A percentile compares a stretch with the other conserved stretches of the same genome.
phyloP scores from a whole-genome alignment of 768 basidiomycete species.

The Serendipita sp. region DNA sequence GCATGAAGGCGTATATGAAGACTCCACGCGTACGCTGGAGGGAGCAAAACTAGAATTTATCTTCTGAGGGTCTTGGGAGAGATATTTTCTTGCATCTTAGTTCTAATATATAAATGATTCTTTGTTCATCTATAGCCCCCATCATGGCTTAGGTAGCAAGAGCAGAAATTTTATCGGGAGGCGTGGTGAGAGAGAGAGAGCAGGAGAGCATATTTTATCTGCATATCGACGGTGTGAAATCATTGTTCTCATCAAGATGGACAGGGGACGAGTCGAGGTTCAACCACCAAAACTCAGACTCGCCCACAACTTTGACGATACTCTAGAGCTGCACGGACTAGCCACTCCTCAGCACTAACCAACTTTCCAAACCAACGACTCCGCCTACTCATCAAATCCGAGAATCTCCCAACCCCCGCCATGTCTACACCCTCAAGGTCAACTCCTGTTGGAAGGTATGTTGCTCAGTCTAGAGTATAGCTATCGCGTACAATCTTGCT shows the following conservation, averaged over 20 bases:
- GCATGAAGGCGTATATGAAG: no score
- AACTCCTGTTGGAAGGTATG: not conserved
- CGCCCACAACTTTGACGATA: not conserved
- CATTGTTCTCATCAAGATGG: not conserved
- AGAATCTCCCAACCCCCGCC: not conserved
- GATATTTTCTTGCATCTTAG: no score
- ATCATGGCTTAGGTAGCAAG: no score
- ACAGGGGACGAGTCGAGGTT: not conserved
- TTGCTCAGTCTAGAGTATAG: not conserved
- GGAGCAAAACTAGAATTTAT: no score
- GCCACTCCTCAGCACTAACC: constrained; percentile 2
- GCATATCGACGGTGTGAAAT: no score
- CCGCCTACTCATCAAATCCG: not conserved
- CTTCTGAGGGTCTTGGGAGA: no score
- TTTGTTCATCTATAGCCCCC: no score
- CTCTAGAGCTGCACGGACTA: constrained; percentile 4
- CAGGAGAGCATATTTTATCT: no score
- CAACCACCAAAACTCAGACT: not conserved
- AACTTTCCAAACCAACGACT: not conserved
- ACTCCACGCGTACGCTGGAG: no score
- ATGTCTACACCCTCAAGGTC: not conserved
- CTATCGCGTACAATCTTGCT: not conserved
- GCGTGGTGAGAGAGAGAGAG: no score
- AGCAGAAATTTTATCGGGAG: no score
- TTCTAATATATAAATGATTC: no score